phyloP scores from a whole-genome alignment of 1,284 basidiomycete genomes.

The Trichosporon inkin region DNA sequence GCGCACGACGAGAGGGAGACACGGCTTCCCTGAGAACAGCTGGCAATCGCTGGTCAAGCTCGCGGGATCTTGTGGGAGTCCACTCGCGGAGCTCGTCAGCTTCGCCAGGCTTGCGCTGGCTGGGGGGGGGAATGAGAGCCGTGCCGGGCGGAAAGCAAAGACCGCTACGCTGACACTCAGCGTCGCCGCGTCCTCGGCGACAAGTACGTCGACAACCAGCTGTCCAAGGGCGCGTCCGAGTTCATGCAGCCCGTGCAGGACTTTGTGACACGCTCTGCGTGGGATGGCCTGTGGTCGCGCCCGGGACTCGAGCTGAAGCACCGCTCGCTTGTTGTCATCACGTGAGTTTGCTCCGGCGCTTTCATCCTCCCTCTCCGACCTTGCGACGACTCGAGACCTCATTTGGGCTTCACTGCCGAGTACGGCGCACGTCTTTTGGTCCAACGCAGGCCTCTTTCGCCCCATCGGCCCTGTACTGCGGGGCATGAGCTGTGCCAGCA shows the following conservation, averaged over 20 bases:
- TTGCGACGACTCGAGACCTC: no score
- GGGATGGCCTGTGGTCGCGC: constrained; percentile 24
- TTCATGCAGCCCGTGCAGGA: constrained; percentile 27
- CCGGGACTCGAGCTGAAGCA: constrained; percentile 25
- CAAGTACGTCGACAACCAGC: constrained; percentile 25
- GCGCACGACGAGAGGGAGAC: no score
- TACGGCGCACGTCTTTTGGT: no score
- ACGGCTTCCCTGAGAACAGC: no score
- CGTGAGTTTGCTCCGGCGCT: constrained; percentile 12
- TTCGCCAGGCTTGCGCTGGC: not conserved
- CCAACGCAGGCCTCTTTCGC: no score
- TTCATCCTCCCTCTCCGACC: not conserved
- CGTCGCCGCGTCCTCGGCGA: constrained; percentile 25
- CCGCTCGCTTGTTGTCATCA: constrained; percentile 25
- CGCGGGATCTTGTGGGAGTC: no score
- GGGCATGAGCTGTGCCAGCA: no score
- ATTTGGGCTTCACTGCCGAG: no score
- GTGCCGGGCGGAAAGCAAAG: not conserved
- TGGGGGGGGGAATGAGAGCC: not conserved
- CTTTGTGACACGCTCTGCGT: constrained; percentile 21
- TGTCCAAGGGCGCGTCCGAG: constrained; percentile 19
- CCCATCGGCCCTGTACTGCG: no score
- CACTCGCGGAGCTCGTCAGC: not conserved
- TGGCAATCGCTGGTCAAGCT: no score
- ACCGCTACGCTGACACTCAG: constrained; percentile 10